phyloP scores from a whole-genome alignment of 164 flowering plant species.

The Vitis riparia region DNA sequence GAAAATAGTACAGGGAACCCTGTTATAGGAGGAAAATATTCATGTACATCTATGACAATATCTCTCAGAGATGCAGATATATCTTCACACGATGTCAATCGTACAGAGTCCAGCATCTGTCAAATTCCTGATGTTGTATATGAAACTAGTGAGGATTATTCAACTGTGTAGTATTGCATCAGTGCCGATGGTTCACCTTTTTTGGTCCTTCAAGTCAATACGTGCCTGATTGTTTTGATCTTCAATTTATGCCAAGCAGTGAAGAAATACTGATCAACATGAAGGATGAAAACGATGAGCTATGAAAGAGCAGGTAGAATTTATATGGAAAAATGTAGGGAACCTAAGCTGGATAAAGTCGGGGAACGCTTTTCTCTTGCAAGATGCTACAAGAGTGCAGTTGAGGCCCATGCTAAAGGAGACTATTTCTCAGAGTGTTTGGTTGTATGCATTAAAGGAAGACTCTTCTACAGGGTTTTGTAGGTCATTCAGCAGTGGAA shows the following conservation, averaged over 20 bases:
- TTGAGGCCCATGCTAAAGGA: constrained; percentile 40
- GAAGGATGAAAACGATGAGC: constrained; percentile 24
- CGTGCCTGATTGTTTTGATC: constrained; percentile 6
- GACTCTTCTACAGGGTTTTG: constrained; percentile 38
- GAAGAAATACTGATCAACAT: constrained; percentile 8
- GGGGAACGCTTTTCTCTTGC: constrained; percentile 47
- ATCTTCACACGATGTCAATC: constrained; percentile 15
- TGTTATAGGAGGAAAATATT: constrained; percentile 20
- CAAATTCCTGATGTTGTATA: constrained; percentile 22
- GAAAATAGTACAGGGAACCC: constrained; percentile 19
- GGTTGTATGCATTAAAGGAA: constrained; percentile 28
- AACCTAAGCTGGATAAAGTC: constrained; percentile 31
- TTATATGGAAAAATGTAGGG: constrained; percentile 40
- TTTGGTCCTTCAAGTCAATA: constrained; percentile 8
- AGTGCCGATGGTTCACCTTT: constrained; percentile 9
- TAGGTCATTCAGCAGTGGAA: constrained; percentile 34
- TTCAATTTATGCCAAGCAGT: constrained; percentile 12
- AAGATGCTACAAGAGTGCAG: constrained; percentile 34
- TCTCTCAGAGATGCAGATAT: constrained; percentile 19
- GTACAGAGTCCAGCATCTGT: constrained; percentile 14
- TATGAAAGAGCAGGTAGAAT: constrained; percentile 23
- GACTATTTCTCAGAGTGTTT: constrained; percentile 35
- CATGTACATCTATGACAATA: constrained; percentile 12
- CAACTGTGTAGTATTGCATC: constrained; percentile 13
- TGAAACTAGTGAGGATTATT: constrained; percentile 15